A percentile compares a stretch with the other conserved stretches of the same genome.
Evolutionary conservation across 306 rosid species (phyloP).

Genomic region (Malus orientalis): DNA sequence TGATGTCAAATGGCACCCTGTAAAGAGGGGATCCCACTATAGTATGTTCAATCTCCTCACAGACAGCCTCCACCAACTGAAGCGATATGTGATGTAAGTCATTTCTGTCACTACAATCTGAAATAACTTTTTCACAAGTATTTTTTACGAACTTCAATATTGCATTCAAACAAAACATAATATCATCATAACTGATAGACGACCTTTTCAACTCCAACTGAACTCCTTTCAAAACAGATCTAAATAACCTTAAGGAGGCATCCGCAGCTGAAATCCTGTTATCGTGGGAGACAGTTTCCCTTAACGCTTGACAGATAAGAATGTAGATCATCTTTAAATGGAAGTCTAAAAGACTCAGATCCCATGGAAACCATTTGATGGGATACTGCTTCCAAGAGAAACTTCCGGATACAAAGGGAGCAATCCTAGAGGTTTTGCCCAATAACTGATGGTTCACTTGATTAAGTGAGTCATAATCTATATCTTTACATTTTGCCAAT

Average conservation of each 20-base stretch:
- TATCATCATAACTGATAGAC: slow-evolving; percentile 46
- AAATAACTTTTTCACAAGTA: slow-evolving; percentile 38
- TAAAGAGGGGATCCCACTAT: slow-evolving; percentile 72
- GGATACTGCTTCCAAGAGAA: slow-evolving; percentile 49
- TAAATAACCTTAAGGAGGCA: slow-evolving; percentile 47
- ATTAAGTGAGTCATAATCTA: slow-evolving; percentile 19
- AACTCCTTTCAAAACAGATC: slow-evolving; percentile 59
- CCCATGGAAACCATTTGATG: slow-evolving; percentile 76
- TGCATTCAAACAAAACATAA: slow-evolving; percentile 44
- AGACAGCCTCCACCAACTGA: slow-evolving; percentile 43
- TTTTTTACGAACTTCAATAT: slow-evolving; percentile 46
- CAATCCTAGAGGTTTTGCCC: slow-evolving; percentile 11
- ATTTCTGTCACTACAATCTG: slow-evolving; percentile 29
- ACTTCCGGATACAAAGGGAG: slow-evolving; percentile 28
- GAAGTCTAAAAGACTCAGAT: slow-evolving; percentile 56
- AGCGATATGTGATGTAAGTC: slow-evolving; percentile 32
- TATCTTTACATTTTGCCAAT: slow-evolving; percentile 41
- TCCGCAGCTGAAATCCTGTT: slow-evolving; percentile 42
- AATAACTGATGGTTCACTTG: slow-evolving; percentile 19
- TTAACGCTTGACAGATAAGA: slow-evolving; percentile 48
- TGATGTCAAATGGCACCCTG: slow-evolving; percentile 55
- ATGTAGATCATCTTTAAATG: slow-evolving; percentile 45
- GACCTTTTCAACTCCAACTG: slow-evolving; percentile 41
- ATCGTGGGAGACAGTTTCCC: slow-evolving; percentile 30
- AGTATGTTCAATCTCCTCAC: slow-evolving; percentile 55